These are phyloP conservation scores for Dryas drummondii DNA, from an alignment of 306 rosid genomes.

Conservation along the genomic window DNA sequence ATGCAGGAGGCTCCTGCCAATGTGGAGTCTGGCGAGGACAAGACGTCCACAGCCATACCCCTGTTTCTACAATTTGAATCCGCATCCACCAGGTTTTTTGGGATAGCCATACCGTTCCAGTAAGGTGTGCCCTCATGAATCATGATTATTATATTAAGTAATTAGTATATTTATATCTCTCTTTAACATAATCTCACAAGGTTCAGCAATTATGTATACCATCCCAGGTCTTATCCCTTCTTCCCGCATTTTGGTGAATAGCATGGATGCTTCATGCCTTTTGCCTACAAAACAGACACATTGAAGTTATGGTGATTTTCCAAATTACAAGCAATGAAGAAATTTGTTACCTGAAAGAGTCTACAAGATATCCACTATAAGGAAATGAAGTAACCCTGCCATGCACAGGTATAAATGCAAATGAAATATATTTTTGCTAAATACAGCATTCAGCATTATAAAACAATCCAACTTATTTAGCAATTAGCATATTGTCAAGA, in stretches of 20 bases:
- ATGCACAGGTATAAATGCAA: neutral
- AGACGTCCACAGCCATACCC: no score
- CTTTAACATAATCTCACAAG: neutral
- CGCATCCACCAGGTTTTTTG: neutral
- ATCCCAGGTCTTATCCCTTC: constrained; percentile 77
- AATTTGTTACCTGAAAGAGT: neutral
- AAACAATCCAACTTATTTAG: neutral
- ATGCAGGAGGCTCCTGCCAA: no score
- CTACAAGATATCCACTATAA: neutral
- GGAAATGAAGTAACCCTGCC: no score
- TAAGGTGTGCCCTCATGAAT: neutral
- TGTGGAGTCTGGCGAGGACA: no score
- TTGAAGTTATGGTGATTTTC: neutral
- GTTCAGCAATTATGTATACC: constrained; percentile 37
- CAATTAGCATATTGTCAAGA: neutral
- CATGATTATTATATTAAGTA: neutral
- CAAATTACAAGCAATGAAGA: neutral
- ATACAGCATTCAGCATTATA: neutral
- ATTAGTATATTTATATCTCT: neutral
- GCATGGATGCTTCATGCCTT: constrained; percentile 61
- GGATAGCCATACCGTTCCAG: neutral
- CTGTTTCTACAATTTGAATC: no score
- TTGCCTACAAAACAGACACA: constrained; percentile 52
- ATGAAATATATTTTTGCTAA: neutral
- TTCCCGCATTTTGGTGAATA: constrained; percentile 75